phyloP scores from a whole-genome alignment of 225 moss, liverwort and hornwort species.

The Asterella californica region DNA sequence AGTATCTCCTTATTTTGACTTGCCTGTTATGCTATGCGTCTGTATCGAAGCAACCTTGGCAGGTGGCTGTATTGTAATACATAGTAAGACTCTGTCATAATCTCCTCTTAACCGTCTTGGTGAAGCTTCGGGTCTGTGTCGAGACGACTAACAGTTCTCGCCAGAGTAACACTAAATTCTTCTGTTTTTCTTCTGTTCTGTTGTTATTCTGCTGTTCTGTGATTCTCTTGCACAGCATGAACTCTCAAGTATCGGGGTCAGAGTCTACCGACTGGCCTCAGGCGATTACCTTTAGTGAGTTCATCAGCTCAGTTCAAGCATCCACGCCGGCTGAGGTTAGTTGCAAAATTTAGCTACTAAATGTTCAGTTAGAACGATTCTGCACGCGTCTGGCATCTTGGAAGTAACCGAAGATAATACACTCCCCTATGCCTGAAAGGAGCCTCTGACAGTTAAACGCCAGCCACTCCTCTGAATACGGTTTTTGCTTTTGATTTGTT shows the following conservation, averaged over 20 bases:
- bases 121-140: neutral
- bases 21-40: neutral
- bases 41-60: neutral
- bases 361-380: neutral
- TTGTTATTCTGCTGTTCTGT: no score
- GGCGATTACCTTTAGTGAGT: neutral
- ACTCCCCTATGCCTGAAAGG: neutral
- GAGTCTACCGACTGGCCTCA: neutral
- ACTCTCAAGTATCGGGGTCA: neutral
- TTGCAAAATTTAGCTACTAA: neutral
- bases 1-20: neutral
- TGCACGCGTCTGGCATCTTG: neutral
- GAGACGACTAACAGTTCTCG: neutral
- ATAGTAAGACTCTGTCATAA: neutral
- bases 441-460: neutral
- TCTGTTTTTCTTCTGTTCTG: no score
- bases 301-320: neutral
- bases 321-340: slow-evolving; percentile 9
- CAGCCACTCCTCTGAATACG: neutral
- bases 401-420: neutral
- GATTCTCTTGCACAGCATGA: neutral
- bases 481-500: no score
- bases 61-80: no score
- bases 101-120: neutral
- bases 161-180: neutral